These are phyloP conservation scores for Prunus padus DNA, from an alignment of 306 rosid genomes.

Conservation along the genomic window DNA sequence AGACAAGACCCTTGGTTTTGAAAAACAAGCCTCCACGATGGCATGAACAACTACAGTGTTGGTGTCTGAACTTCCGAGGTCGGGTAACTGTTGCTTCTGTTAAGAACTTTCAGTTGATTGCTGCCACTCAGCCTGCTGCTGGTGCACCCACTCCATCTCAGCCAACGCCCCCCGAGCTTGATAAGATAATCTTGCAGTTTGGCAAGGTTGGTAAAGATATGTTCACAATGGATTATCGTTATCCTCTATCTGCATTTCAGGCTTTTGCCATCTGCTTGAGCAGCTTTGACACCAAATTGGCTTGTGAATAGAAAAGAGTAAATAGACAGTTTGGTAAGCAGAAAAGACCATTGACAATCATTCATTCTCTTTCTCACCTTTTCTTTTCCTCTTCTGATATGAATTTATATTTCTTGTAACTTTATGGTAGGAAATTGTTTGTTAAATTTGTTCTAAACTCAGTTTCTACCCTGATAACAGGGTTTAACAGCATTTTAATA, in stretches of 20 bases:
- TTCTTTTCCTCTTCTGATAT: background rate
- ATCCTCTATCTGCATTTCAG: conserved; percentile 84
- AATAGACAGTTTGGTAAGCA: background rate
- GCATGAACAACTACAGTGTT: conserved; percentile 85
- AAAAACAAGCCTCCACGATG: conserved; percentile 91
- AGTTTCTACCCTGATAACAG: background rate
- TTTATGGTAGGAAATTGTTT: conserved; percentile 9
- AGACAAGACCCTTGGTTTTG: conserved; percentile 56
- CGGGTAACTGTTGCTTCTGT: conserved; percentile 85
- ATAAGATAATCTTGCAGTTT: conserved; percentile 78
- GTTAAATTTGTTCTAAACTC: background rate
- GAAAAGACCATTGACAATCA: background rate
- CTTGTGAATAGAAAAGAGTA: conserved; percentile 62
- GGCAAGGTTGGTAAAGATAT: conserved; percentile 84
- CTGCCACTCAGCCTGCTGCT: conserved; percentile 65
- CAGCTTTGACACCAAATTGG: conserved; percentile 30
- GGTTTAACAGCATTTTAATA: conserved; percentile 1
- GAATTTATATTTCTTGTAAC: background rate
- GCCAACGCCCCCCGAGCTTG: conserved; percentile 66
- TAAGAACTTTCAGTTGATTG: conserved; percentile 83
- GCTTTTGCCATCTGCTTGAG: conserved; percentile 86
- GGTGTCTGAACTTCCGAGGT: conserved; percentile 90
- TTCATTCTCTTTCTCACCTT: background rate
- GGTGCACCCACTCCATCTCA: conserved; percentile 60
- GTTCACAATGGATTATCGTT: conserved; percentile 91